A percentile compares a stretch with the other conserved stretches of the same genome.
Evolutionary conservation across 2,329 filamentous ascomycete species (phyloP).

Genomic region (Parascedosporium putredinis): DNA sequence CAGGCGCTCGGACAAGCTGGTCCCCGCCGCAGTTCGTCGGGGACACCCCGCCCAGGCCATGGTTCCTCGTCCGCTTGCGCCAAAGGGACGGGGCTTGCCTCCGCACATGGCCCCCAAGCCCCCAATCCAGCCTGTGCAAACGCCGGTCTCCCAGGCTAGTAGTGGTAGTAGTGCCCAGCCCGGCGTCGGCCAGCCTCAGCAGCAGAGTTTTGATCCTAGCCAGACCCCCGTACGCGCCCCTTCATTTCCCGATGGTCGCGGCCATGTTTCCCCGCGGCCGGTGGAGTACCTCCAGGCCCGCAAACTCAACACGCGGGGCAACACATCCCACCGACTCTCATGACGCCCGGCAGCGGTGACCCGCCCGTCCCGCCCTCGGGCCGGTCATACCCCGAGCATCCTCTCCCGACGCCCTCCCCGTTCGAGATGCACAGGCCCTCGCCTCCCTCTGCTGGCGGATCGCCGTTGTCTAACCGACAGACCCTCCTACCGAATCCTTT

Average conservation of each 20-base stretch:
- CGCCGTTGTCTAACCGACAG: not conserved
- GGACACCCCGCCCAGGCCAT: not conserved
- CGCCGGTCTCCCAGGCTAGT: too few species aligned
- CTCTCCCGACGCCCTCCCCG: slow-evolving; percentile 3
- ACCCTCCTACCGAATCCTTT: not conserved
- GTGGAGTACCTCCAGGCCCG: too few species aligned
- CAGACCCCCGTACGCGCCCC: too few species aligned
- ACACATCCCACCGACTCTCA: slow-evolving; percentile 2
- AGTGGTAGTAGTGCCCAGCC: too few species aligned
- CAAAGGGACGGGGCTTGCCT: not conserved
- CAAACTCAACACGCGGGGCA: too few species aligned
- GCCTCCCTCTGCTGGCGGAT: not conserved
- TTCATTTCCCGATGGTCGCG: too few species aligned
- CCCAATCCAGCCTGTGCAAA: not conserved
- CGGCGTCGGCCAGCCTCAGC: too few species aligned
- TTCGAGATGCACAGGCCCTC: not conserved
- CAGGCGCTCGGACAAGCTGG: not conserved
- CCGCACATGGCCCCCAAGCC: not conserved
- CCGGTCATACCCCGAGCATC: not conserved
- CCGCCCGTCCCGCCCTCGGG: not conserved
- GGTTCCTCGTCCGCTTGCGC: not conserved
- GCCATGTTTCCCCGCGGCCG: too few species aligned
- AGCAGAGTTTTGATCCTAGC: too few species aligned
- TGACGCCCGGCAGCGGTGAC: not conserved
- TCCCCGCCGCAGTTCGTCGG: not conserved